Conservation (phyloP, 495 filamentous ascomycete species). For the Hyaloscypha bicolor region DNA sequence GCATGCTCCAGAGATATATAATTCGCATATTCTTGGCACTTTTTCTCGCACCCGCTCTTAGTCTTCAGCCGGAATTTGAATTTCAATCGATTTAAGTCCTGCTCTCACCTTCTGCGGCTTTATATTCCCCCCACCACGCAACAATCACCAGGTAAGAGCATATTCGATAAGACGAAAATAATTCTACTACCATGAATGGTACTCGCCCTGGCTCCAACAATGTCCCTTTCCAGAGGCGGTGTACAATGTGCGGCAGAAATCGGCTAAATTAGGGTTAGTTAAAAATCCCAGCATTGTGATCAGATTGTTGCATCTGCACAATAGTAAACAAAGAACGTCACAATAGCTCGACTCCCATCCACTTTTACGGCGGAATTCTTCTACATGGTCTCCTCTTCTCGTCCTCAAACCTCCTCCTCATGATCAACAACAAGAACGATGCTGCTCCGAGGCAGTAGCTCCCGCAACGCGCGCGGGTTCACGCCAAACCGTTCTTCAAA, state of each 20-base stretch:
- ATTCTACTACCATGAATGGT: no score
- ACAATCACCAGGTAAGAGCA: no score
- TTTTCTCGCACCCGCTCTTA: no score
- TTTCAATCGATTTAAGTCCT: no score
- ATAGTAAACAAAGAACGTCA: conserved; percentile 18
- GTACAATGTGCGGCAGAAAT: not conserved
- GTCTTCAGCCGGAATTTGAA: no score
- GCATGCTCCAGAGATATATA: no score
- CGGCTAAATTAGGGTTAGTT: not conserved
- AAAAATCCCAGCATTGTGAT: not conserved
- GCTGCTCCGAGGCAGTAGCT: conserved; percentile 25
- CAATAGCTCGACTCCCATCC: conserved; percentile 16
- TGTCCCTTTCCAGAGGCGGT: not conserved
- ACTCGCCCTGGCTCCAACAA: no score
- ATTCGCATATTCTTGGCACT: no score
- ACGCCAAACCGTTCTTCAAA: conserved; percentile 28
- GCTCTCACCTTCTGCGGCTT: no score
- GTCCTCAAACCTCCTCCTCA: conserved; percentile 22
- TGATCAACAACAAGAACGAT: conserved; percentile 32
- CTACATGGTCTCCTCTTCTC: conserved; percentile 25
- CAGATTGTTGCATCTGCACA: not conserved
- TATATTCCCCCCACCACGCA: no score
- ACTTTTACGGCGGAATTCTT: conserved; percentile 7
- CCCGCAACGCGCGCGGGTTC: conserved; percentile 21
- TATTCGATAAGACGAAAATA: no score